A percentile compares a stretch with the other conserved stretches of the same genome.
Conservation (phyloP, 352 stramenopile species). For the Blastocystis sp. region DNA sequence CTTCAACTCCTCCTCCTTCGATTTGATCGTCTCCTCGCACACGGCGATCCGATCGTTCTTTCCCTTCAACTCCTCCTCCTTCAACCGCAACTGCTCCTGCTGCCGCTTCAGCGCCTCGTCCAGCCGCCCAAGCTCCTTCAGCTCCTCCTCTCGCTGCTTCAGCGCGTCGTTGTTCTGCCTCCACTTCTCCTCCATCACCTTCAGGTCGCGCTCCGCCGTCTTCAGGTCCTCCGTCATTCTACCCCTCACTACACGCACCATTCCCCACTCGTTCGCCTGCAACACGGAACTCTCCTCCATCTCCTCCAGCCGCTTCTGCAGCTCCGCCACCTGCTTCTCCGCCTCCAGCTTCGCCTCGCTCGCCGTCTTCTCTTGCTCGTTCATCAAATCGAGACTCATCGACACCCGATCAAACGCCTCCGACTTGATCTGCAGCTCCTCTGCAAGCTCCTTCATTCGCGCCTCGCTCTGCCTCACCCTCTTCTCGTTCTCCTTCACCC, state of each 20-base stretch:
- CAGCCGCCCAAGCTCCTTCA: neutral
- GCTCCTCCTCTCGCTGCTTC: neutral
- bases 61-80: conserved; percentile 1
- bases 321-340: neutral
- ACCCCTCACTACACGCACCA: neutral
- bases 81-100: neutral
- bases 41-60: neutral
- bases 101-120: neutral
- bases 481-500: too few species aligned
- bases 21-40: neutral
- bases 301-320: neutral
- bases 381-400: neutral
- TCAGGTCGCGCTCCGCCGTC: neutral
- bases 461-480: too few species aligned
- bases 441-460: neutral
- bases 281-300: neutral
- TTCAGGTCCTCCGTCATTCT: neutral
- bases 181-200: neutral
- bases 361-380: neutral
- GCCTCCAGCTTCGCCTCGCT: neutral
- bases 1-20: conserved; percentile 27
- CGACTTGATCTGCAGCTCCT: conserved; percentile 27
- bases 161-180: neutral
- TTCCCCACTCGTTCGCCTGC: neutral
- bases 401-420: conserved; percentile 16